Evolutionary conservation across 495 filamentous ascomycete genomes (phyloP).

Genomic region (Podospora comata): DNA sequence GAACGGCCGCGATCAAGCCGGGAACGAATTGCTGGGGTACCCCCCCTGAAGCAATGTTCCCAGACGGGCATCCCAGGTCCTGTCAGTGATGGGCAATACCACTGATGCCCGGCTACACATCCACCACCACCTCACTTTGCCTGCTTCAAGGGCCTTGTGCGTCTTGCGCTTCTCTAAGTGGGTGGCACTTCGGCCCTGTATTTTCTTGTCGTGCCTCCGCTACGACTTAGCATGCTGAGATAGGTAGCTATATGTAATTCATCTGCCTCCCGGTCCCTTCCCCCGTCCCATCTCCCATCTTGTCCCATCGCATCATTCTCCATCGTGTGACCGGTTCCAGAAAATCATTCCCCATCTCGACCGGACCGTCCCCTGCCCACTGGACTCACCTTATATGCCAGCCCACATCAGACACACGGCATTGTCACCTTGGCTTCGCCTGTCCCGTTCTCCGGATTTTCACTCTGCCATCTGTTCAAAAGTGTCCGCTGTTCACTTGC

Average conservation of each 20-base stretch:
- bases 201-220: slow-evolving; percentile 10
- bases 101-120: slow-evolving; percentile 17
- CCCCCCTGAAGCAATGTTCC: not conserved
- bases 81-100: slow-evolving; percentile 3
- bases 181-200: not conserved
- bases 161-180: not conserved
- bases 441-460: slow-evolving; percentile 28
- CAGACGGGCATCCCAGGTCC: slow-evolving; percentile 20
- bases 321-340: slow-evolving; percentile 29
- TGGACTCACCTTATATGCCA: not conserved
- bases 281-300: slow-evolving; percentile 19
- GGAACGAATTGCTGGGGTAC: slow-evolving; percentile 2
- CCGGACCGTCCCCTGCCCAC: slow-evolving; percentile 16
- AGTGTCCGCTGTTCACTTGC: slow-evolving; percentile 1
- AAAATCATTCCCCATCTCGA: slow-evolving; percentile 22
- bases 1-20: slow-evolving; percentile 15
- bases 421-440: slow-evolving; percentile 24
- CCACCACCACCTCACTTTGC: slow-evolving; percentile 11
- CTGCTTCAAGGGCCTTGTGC: slow-evolving; percentile 2
- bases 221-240: slow-evolving; percentile 27
- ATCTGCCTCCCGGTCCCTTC: slow-evolving; percentile 4
- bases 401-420: slow-evolving; percentile 25
- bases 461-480: slow-evolving; percentile 17
- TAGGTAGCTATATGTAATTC: slow-evolving; percentile 28
- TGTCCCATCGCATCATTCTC: slow-evolving; percentile 25